Base-by-base conservation (phyloP, 2,329 filamentous ascomycete genomes). In the Trichoderma sp. region DNA sequence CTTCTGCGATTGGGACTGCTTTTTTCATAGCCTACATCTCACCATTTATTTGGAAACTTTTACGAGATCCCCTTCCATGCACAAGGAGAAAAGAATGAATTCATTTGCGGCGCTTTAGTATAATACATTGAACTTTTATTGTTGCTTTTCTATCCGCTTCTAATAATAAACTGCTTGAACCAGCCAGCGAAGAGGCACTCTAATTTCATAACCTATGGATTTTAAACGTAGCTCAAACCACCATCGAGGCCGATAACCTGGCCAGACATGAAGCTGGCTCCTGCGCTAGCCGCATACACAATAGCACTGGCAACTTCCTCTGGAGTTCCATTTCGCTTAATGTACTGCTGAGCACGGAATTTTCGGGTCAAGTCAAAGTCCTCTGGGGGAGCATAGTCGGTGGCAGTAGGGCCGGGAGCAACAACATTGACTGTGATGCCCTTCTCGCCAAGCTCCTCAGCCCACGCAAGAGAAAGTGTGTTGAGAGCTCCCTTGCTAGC, bases 401-500 rank as follows among this genome's bases (percentile, higher is more conserved):
- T 88, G 0, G 76, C 83, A 0, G 85, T 89, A 1, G 86, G 86
- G 0, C 79, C 79, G 0, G 78, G 79, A 3, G 76, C 77, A 3
- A 80, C 75, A 11, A 80, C 81, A 69, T 84, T 84, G 68, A 84
- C 81, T 1, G 77, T 81, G 74, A 88, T 86, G 2, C 83, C 83
- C 72, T 82, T 84, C 8, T 77, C 73, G 1, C 81, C 85, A 27
- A 89, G 81, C 63, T 88, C 86, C 75, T 88, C 89, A 47, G 84
- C 81, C 70, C 89, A 76, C 1, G 84, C 78, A 13, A 86, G 82
- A 0, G 83, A 83, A 79, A 89, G 83, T 74, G 88, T 85, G 74
- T 89, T 87, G 55, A 90, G 81, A 5, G 87, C 85, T 58, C 85
- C 87, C 74, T 90, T 90, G 56, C 84, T 86, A 1, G 83, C 79